A percentile compares a stretch with the other conserved stretches of the same genome.
Evolutionary conservation across 2,329 filamentous ascomycete genomes (phyloP).

Genomic region (Ramularia collo-cygni): DNA sequence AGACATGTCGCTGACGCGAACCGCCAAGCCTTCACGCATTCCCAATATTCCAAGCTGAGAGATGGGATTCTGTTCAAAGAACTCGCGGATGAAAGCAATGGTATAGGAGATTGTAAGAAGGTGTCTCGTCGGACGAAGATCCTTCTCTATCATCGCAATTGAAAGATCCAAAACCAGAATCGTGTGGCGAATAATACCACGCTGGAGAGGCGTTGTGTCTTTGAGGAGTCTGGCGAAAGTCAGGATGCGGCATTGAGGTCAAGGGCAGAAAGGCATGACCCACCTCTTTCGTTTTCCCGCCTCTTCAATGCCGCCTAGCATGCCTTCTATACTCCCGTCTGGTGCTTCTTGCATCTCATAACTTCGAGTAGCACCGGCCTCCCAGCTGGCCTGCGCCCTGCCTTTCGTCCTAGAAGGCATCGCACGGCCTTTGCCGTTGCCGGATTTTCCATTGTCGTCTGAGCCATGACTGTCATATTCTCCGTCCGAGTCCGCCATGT

Average conservation of each 20-base stretch:
- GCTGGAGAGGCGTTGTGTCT: conserved; percentile 90
- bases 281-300: conserved; percentile 30
- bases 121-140: conserved; percentile 81
- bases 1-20: conserved; percentile 79
- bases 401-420: conserved; percentile 24
- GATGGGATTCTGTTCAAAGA: conserved; percentile 97
- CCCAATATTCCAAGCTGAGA: conserved; percentile 88
- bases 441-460: conserved; percentile 20
- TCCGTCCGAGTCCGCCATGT: conserved; percentile 27
- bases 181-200: conserved; percentile 95
- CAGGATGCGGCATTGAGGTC: conserved; percentile 4
- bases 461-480: conserved; percentile 22
- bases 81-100: conserved; percentile 82
- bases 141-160: conserved; percentile 90
- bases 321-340: conserved; percentile 28
- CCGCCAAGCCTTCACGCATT: conserved; percentile 85
- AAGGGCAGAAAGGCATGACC: background rate
- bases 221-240: conserved; percentile 59
- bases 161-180: conserved; percentile 88
- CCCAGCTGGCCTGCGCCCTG: conserved; percentile 29
- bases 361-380: conserved; percentile 26
- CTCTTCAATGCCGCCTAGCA: conserved; percentile 32
- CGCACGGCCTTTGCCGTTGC: conserved; percentile 12
- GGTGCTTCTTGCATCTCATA: conserved; percentile 31
- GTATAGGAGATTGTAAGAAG: conserved; percentile 76